A percentile compares a stretch with the other conserved stretches of the same genome.
Conservation (phyloP, 371 early-diverging fungal genomes). For the Mucor lusitanicus region DNA sequence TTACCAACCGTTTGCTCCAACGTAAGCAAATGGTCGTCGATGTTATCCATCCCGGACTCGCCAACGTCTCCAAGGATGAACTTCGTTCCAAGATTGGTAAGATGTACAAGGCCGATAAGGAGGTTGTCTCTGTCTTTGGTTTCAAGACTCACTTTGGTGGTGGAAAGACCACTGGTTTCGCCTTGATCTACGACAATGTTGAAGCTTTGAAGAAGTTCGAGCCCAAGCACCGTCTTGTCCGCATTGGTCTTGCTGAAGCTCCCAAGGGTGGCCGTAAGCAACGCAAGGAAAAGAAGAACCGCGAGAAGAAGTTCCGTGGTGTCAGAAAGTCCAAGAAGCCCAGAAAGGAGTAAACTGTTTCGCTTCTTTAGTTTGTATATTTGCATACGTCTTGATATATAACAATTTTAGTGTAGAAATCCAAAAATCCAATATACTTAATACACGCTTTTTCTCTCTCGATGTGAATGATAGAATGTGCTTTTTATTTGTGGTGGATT, state of each 20-base stretch:
- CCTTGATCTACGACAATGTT: slow-evolving; percentile 94
- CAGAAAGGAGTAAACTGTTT: slow-evolving; percentile 21
- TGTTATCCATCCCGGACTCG: slow-evolving; percentile 92
- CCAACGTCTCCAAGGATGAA: slow-evolving; percentile 92
- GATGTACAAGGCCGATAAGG: slow-evolving; percentile 95
- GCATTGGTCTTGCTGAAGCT: slow-evolving; percentile 80
- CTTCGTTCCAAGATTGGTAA: slow-evolving; percentile 94
- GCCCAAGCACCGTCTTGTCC: slow-evolving; percentile 95
- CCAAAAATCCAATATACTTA: not conserved
- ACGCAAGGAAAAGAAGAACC: slow-evolving; percentile 99
- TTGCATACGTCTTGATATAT: not conserved
- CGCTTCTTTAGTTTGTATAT: not conserved
- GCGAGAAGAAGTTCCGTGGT: slow-evolving; percentile 98
- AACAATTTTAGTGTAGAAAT: not conserved
- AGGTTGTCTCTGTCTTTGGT: slow-evolving; percentile 93
- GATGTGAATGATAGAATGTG: not conserved
- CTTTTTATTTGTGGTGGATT: not conserved
- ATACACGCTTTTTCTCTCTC: not conserved
- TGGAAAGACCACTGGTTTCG: slow-evolving; percentile 97
- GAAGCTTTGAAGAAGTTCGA: slow-evolving; percentile 98
- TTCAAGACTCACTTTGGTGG: slow-evolving; percentile 98
- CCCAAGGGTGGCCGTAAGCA: slow-evolving; percentile 93
- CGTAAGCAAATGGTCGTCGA: slow-evolving; percentile 99
- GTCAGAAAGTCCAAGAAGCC: slow-evolving; percentile 89
- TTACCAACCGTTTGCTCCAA: slow-evolving; percentile 97